Conservation (phyloP, 371 early-diverging fungal genomes). For the Saksenaea vasiformis region DNA sequence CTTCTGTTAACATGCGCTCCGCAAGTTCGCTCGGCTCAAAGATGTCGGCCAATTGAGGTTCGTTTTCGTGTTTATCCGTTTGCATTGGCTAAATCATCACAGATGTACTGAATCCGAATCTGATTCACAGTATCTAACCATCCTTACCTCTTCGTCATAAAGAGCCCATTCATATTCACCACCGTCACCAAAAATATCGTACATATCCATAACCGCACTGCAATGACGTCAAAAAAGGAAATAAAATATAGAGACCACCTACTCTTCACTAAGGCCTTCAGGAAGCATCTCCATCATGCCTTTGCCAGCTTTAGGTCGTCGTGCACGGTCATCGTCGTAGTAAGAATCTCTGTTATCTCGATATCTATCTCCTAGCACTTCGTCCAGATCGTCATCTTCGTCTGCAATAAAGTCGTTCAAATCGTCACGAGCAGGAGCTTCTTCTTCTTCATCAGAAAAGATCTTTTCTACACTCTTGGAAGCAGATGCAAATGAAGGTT, state of each 20-base stretch:
- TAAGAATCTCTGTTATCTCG: conserved; percentile 33
- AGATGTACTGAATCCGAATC: neutral
- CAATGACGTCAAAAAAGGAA: neutral
- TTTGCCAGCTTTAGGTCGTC: conserved; percentile 36
- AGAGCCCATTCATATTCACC: conserved; percentile 89
- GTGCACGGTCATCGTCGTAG: conserved; percentile 35
- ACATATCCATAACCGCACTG: conserved; percentile 81
- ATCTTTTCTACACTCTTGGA: conserved; percentile 44
- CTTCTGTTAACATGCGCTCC: conserved; percentile 88
- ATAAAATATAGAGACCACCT: conserved; percentile 1
- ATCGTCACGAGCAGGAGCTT: conserved; percentile 46
- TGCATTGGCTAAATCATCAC: conserved; percentile 4
- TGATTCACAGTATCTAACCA: neutral
- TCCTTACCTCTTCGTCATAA: conserved; percentile 38
- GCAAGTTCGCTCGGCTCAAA: conserved; percentile 93
- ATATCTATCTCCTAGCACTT: conserved; percentile 64
- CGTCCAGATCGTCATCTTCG: conserved; percentile 65
- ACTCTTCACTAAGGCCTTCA: conserved; percentile 48
- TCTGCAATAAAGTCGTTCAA: conserved; percentile 75
- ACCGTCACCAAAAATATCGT: conserved; percentile 91
- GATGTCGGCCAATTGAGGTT: conserved; percentile 72
- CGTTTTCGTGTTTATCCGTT: conserved; percentile 34
- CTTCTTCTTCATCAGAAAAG: conserved; percentile 65
- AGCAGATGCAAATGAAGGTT: conserved; percentile 26
- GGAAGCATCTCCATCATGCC: conserved; percentile 47